Base-by-base conservation (phyloP, 805 yeast genomes). In the Tetrapisispora namnaoensis region DNA sequence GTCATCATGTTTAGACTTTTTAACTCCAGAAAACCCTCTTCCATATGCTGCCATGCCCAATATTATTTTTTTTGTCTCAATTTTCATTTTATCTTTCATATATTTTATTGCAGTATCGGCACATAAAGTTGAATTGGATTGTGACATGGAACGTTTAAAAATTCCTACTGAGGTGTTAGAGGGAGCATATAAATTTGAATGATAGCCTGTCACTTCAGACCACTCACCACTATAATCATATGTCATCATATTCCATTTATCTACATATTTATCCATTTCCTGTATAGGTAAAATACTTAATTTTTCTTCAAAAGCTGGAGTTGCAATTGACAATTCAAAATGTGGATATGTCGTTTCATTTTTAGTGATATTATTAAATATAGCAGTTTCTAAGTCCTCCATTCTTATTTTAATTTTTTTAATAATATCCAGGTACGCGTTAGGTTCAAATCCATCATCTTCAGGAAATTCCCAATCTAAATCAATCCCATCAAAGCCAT, bases 391-490 rank as follows among this genome's bases (percentile, higher is more conserved):
- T 10, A 73, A 52, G 10, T 50, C 37, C 49, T 70, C 66, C 48
- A 85, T 60, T 32, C 59, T 70, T 1, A 16, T 41, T 39, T 79
- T 70, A 24, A 80, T 55, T 16, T 48, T 51, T 40, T 56, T 55
- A 18, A 83, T 63, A 37, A 87, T 52, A 4, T 60, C 57, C 1
- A 75, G 68, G 52, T 79, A 73, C 37, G 63, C 59, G 0, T 56
- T 43, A 1, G 79, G 78, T 51, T 85, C 81, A 2, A 45, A 27
- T 0, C 61, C 58, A 3, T 60, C 57, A 39, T 63, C 70, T 8
- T 65, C 61, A 0, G 96, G 96, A 58, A 81, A 91, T 65, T 91
- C 99, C 96, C 96, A 91, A 67, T 91, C 99, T 28, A 91, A 68
- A 64, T 93, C 98, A 42, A 91, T 69, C 0, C 99, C 98, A 63